Conservation (phyloP, 2,329 filamentous ascomycete species). For the Neofusicoccum parvum region DNA sequence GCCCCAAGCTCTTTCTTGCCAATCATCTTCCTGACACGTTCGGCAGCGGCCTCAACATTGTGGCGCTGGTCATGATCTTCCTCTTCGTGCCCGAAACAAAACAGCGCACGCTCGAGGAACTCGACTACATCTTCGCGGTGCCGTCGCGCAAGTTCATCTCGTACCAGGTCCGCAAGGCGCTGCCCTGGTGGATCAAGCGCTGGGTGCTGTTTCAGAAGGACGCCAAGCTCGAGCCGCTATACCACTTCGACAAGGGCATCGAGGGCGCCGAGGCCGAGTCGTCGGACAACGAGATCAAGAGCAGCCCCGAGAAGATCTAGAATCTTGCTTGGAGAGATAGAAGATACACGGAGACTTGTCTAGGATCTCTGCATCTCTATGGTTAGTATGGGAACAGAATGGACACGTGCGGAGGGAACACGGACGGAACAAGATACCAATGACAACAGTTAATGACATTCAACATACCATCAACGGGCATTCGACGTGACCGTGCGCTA, state of each 20-base stretch:
- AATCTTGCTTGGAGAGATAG: not conserved
- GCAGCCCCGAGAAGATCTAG: not conserved
- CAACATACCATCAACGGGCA: too few relatives aligned
- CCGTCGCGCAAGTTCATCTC: conserved; percentile 44
- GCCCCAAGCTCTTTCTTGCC: not conserved
- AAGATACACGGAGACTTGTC: too few relatives aligned
- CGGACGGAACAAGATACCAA: too few relatives aligned
- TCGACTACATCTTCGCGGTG: conserved; percentile 56
- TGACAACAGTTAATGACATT: too few relatives aligned
- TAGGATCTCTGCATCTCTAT: not conserved
- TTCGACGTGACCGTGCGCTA: too few relatives aligned
- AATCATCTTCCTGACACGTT: conserved; percentile 21
- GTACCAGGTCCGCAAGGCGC: conserved; percentile 41
- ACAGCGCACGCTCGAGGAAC: conserved; percentile 35
- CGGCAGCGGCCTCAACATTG: conserved; percentile 42
- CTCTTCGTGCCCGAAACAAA: conserved; percentile 36
- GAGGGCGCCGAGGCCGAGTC: conserved; percentile 4
- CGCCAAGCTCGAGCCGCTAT: conserved; percentile 37
- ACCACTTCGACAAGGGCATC: conserved; percentile 36
- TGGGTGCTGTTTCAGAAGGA: conserved; percentile 43
- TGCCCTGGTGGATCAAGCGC: conserved; percentile 52
- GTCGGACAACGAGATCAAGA: not conserved
- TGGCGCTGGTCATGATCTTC: conserved; percentile 35
- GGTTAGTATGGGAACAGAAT: not conserved
- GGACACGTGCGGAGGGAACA: not conserved